Evolutionary conservation across 192 early-diverging fungal genomes (phyloP), one percentile per base, ranked within the genome.

Genomic region (Backusella liffmaniae): DNA sequence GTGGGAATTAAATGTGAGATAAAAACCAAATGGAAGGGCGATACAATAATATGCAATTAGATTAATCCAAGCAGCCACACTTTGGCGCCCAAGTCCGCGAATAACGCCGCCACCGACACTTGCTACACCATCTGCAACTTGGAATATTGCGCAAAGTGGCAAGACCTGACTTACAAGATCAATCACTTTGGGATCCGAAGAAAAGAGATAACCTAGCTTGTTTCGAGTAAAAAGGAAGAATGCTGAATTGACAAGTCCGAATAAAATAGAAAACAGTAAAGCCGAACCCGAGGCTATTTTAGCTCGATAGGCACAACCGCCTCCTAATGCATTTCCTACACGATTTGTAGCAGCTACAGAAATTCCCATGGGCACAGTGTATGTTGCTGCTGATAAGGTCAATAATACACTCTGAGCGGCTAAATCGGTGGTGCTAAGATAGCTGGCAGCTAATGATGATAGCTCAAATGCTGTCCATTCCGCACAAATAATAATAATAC

Each of bases 111-210:
- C 86, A 5, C 86, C 76, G 21, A 85, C 83, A 39, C 83, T 85
- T 15, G 84, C 78, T 0, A 83, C 77, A 4, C 85, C 85, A 76
- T 90, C 89, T 3, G 74, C 67, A 26, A 76, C 75, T 29, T 95
- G 93, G 81, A 90, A 94, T 44, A 90, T n/a, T 0, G 95, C 94
- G 36, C 85, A 91, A 21, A 93, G 79, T 0, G 96, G 96, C 81
- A 97, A 82, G 18, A 97, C 82, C 53, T 72, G 70, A 2, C 91
- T 89, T 1, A 95, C 92, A 4, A 92, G 79, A 18, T 71, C 75
- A 37, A 95, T 83, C n/a, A 98, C 92, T 0, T 86, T 83, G 0
- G 73, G 71, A 76, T 96, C 92, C 59, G 88, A 78, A 29, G 91
- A 91, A 76, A 92, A 94, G 42, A 94, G 67, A 16, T 72, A 76